Evolutionary conservation across 2,329 filamentous ascomycete genomes (phyloP).

Genomic region (Proliferodiscus dingleyae): DNA sequence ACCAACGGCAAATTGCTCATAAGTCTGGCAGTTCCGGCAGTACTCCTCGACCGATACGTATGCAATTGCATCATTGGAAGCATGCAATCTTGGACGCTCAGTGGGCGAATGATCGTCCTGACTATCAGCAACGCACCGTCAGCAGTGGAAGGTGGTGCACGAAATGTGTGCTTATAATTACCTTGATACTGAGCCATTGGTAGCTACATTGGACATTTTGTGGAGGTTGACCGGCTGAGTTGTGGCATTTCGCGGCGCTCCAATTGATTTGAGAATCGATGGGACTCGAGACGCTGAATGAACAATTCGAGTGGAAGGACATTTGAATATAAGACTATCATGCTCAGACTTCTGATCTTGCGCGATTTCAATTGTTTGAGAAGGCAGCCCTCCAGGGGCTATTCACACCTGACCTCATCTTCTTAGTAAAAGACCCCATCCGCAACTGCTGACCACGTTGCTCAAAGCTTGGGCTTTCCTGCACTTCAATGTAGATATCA

Average conservation of each 20-base stretch:
- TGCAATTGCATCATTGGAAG: background rate
- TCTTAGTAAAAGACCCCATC: too few species aligned
- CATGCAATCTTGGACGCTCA: background rate
- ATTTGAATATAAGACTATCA: too few species aligned
- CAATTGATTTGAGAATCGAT: background rate
- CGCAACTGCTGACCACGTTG: too few species aligned
- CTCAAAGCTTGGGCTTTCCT: too few species aligned
- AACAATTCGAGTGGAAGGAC: too few species aligned
- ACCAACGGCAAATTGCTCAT: constrained; percentile 3
- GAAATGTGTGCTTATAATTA: background rate
- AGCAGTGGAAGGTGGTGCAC: background rate
- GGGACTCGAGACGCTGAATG: background rate
- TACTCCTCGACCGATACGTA: background rate
- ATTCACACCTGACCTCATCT: too few species aligned
- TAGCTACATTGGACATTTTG: background rate
- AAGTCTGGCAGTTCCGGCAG: background rate
- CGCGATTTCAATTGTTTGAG: too few species aligned
- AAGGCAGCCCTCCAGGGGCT: too few species aligned
- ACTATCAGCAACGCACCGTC: background rate
- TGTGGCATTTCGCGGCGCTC: too few species aligned
- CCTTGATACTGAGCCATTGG: background rate
- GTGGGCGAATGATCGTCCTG: background rate
- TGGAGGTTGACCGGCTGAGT: background rate
- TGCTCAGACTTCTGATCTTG: too few species aligned
- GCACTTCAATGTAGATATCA: background rate